A percentile compares a stretch with the other conserved stretches of the same genome.
phyloP scores from a whole-genome alignment of 2,329 filamentous ascomycete genomes.

The Pseudogymnoascus sp. region DNA sequence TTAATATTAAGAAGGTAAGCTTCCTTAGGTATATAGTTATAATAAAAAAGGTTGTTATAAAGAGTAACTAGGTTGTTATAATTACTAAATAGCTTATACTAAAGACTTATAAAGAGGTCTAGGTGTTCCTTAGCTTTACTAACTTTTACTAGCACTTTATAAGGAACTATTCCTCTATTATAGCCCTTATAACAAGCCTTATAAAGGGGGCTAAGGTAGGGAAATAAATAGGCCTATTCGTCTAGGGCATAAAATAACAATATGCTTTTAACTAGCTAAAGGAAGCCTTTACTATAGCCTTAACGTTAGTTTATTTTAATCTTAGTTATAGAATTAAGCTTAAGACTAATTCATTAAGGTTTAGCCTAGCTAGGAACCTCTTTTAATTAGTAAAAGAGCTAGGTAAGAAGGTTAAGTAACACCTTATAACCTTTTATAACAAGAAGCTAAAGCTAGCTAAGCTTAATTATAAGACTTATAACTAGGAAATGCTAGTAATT shows the following conservation, averaged over 20 bases:
- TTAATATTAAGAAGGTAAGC: too few species aligned
- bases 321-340: not conserved
- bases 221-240: not conserved
- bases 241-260: not conserved
- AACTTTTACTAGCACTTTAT: too few species aligned
- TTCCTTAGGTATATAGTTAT: too few species aligned
- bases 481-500: constrained; percentile 28
- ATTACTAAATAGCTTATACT: too few species aligned
- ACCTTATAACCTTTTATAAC: constrained; percentile 20
- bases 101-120: too few species aligned
- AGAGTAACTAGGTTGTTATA: too few species aligned
- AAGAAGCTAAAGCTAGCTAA: constrained; percentile 20
- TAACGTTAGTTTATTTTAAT: not conserved
- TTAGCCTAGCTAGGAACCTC: not conserved
- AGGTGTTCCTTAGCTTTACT: too few species aligned
- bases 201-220: too few species aligned
- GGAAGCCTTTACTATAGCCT: not conserved
- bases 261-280: not conserved
- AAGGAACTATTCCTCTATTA: not conserved
- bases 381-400: not conserved
- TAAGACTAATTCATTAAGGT: not conserved
- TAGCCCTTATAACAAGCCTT: not conserved
- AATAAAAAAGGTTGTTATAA: too few species aligned
- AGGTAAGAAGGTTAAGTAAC: not conserved
- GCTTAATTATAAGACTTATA: constrained; percentile 26